These are phyloP conservation scores for Pseudogymnoascus destructans DNA, from an alignment of 2,329 filamentous ascomycete genomes.

Conservation along the genomic window DNA sequence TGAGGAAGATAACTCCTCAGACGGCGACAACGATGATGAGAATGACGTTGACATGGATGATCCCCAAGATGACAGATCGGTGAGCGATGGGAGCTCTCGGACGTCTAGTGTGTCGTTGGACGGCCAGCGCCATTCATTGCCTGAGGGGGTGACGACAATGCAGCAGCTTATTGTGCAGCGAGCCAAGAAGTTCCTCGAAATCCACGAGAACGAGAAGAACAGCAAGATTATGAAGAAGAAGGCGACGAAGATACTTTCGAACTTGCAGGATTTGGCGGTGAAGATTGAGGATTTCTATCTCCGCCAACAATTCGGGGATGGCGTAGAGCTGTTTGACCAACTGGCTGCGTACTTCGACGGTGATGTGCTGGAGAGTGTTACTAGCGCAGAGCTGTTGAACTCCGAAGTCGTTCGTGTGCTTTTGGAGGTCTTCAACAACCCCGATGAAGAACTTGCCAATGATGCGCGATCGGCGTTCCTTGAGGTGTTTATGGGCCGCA, in stretches of 20 bases:
- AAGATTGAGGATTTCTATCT: constrained; percentile 64
- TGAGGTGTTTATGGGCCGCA: constrained; percentile 78
- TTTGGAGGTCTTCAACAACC: constrained; percentile 66
- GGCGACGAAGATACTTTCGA: constrained; percentile 60
- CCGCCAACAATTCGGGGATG: constrained; percentile 39
- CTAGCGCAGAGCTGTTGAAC: constrained; percentile 83
- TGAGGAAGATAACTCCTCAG: constrained; percentile 36
- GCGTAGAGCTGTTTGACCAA: constrained; percentile 55
- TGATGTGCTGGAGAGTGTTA: constrained; percentile 82
- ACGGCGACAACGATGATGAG: constrained; percentile 38
- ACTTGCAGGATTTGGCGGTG: constrained; percentile 56
- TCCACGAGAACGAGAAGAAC: constrained; percentile 64
- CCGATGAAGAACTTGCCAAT: constrained; percentile 45
- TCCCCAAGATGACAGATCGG: constrained; percentile 32
- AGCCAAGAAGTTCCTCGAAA: constrained; percentile 72
- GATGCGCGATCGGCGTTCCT: constrained; percentile 74
- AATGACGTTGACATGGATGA: constrained; percentile 41
- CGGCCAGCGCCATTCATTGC: constrained; percentile 36
- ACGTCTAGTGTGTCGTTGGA: constrained; percentile 53
- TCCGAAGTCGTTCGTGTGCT: constrained; percentile 81
- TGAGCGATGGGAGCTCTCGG: constrained; percentile 36
- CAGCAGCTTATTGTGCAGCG: constrained; percentile 61
- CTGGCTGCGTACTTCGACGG: constrained; percentile 78
- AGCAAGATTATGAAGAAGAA: constrained; percentile 65
- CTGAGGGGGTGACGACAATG: constrained; percentile 42